Conservation (phyloP, 352 stramenopile species). For the Lagenidium sp. region DNA sequence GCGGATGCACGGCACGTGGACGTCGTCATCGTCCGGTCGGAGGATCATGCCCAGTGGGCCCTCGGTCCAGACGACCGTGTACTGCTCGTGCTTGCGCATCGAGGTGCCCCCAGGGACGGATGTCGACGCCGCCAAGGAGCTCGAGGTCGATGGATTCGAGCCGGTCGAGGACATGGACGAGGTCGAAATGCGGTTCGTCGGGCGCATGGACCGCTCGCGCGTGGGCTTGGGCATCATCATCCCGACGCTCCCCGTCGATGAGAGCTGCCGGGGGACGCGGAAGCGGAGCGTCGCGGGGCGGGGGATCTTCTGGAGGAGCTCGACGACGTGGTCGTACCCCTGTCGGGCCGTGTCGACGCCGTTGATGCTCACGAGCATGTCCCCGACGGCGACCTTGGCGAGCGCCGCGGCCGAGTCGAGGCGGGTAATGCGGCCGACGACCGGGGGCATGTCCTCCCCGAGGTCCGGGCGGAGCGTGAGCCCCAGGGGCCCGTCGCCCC, state of each 20-base stretch:
- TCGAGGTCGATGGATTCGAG: slow-evolving; percentile 9
- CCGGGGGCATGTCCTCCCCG: slow-evolving; percentile 81
- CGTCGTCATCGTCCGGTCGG: slow-evolving; percentile 78
- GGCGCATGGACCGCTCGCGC: slow-evolving; percentile 4
- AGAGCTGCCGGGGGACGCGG: slow-evolving; percentile 52
- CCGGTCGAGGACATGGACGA: slow-evolving; percentile 19
- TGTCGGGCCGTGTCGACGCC: slow-evolving; percentile 78
- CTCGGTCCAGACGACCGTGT: slow-evolving; percentile 83
- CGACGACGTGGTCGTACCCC: slow-evolving; percentile 76
- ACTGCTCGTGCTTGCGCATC: slow-evolving; percentile 53
- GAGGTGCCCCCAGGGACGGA: slow-evolving; percentile 24
- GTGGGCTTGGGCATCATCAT: slow-evolving; percentile 6
- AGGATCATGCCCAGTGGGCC: slow-evolving; percentile 82
- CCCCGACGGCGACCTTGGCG: slow-evolving; percentile 69
- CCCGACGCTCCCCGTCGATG: not conserved
- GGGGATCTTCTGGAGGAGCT: slow-evolving; percentile 77
- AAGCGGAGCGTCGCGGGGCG: slow-evolving; percentile 76
- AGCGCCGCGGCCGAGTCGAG: slow-evolving; percentile 71
- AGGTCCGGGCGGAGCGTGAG: slow-evolving; percentile 78
- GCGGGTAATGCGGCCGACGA: slow-evolving; percentile 83
- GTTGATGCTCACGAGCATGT: slow-evolving; percentile 89
- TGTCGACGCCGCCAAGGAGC: too few species aligned
- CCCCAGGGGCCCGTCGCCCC: slow-evolving; percentile 72
- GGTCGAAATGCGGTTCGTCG: not conserved
- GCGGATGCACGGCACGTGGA: slow-evolving; percentile 80